Percentiles rank a stretch among this genome's conserved stretches.
Evolutionary conservation across 1,284 basidiomycete species (phyloP).

Genomic region (Wolfiporia cocos): DNA sequence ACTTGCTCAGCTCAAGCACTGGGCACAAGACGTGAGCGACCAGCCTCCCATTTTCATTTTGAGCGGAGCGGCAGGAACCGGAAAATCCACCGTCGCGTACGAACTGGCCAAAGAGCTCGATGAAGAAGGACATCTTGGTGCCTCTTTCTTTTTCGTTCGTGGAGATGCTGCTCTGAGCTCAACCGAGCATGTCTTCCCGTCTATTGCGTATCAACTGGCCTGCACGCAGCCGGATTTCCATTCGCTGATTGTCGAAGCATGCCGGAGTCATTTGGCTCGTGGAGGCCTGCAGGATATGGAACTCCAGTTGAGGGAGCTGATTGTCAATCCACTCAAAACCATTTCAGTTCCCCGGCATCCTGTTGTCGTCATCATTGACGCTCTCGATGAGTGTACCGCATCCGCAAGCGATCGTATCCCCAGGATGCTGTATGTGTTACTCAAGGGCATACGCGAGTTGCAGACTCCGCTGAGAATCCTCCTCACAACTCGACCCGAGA

Average conservation of each 20-base stretch:
- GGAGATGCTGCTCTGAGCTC: not conserved
- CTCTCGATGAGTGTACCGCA: conserved; percentile 7
- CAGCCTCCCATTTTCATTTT: conserved; percentile 6
- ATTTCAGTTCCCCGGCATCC: not conserved
- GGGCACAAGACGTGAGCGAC: not conserved
- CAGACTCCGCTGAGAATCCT: conserved; percentile 5
- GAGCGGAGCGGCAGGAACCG: conserved; percentile 10
- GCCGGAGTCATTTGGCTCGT: too few relatives aligned
- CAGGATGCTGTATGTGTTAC: not conserved
- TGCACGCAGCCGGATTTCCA: not conserved
- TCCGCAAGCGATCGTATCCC: not conserved
- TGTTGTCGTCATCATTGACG: conserved; percentile 7
- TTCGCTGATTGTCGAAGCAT: not conserved
- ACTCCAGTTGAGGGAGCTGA: not conserved
- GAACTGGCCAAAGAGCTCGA: conserved; percentile 8
- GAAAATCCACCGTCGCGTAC: conserved; percentile 11
- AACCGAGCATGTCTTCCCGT: not conserved
- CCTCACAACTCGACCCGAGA: conserved; percentile 8
- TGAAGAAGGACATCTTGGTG: not conserved
- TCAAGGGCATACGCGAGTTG: not conserved
- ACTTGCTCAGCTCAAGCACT: not conserved
- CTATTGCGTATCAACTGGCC: not conserved
- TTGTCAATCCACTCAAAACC: not conserved
- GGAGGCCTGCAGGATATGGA: not conserved
- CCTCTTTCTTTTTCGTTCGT: not conserved